Percentiles rank a stretch among this genome's conserved stretches.
These are phyloP conservation scores for Atkinsonella hypoxylon DNA, from an alignment of 2,329 filamentous ascomycete genomes.

Conservation along the genomic window DNA sequence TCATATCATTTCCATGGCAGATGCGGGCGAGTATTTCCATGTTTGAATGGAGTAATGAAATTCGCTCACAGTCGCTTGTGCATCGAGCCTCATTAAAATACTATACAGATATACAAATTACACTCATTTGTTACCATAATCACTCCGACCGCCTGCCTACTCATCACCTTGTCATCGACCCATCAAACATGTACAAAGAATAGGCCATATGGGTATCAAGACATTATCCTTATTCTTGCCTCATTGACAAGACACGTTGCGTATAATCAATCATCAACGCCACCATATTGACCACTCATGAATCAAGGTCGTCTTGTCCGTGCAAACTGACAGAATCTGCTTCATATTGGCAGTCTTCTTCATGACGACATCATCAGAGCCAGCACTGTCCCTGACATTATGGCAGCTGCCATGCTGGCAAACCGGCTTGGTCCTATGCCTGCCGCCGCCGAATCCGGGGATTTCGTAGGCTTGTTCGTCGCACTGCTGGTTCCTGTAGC, in stretches of 20 bases:
- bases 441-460: constrained; percentile 6
- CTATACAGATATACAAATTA: constrained; percentile 1
- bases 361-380: not conserved
- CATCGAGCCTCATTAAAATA: constrained; percentile 4
- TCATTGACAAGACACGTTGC: not conserved
- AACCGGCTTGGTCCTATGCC: not conserved
- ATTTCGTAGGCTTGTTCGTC: constrained; percentile 5
- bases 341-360: not conserved
- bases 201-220: constrained; percentile 4
- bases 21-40: too few species aligned
- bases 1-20: too few species aligned
- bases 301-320: not conserved
- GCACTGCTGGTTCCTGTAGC: not conserved
- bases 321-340: not conserved
- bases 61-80: not conserved
- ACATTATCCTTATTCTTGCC: not conserved
- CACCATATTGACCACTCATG: not conserved
- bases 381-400: not conserved
- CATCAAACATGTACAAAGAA: too few species aligned
- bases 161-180: too few species aligned
- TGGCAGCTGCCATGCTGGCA: constrained; percentile 1
- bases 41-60: not conserved
- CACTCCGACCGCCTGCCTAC: too few species aligned
- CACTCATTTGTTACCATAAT: not conserved
- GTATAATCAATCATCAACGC: not conserved